Conservation (phyloP, 208 protist genomes). For the Trypanosoma rangeli region DNA sequence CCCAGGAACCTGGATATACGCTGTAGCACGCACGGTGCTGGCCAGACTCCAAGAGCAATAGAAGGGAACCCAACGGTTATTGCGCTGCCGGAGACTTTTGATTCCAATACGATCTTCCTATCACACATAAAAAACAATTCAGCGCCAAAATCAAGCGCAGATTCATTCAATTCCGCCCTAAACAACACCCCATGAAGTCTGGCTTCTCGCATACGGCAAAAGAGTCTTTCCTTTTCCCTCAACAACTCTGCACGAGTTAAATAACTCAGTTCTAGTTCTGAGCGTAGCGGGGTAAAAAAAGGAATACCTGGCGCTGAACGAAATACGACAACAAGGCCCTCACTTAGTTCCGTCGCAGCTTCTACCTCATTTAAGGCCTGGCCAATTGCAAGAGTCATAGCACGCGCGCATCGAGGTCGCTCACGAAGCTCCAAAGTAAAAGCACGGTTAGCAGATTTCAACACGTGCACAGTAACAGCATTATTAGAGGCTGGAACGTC, state of each 20-base stretch:
- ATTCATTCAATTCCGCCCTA: constrained; percentile 21
- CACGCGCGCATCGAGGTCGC: constrained; percentile 1
- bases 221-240: constrained; percentile 33
- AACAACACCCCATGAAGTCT: constrained; percentile 27
- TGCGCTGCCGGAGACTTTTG: neutral
- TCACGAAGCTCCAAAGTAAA: constrained; percentile 21
- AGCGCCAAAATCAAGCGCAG: constrained; percentile 36
- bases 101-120: neutral
- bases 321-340: constrained; percentile 12
- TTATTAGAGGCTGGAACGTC: neutral
- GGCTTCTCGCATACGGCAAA: constrained; percentile 31
- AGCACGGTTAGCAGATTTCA: neutral
- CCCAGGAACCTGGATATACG: constrained; percentile 14
- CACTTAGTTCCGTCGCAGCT: constrained; percentile 1
- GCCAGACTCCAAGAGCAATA: constrained; percentile 36
- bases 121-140: constrained; percentile 45
- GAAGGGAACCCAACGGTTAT: constrained; percentile 40
- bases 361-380: constrained; percentile 9
- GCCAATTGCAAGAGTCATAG: neutral
- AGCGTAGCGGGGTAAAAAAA: constrained; percentile 22
- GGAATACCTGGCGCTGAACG: constrained; percentile 2
- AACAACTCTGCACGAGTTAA: constrained; percentile 33
- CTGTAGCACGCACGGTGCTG: constrained; percentile 27
- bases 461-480: neutral
- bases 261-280: constrained; percentile 29